These are phyloP conservation scores for Salvia hispanica DNA, from an alignment of 257 asterid genomes.

Conservation along the genomic window DNA sequence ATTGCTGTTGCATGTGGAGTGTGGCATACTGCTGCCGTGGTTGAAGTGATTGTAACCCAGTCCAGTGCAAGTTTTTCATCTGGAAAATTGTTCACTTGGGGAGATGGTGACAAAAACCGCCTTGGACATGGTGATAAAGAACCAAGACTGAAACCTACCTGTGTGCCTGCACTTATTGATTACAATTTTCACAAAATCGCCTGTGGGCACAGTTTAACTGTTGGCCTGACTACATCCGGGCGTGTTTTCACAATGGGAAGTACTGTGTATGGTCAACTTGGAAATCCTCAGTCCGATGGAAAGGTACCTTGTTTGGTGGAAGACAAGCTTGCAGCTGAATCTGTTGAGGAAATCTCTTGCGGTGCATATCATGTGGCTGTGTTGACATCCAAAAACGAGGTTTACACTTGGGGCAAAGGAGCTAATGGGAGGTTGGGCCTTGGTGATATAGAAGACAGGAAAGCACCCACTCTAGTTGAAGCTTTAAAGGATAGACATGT, in stretches of 20 bases:
- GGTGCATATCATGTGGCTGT: constrained; percentile 89
- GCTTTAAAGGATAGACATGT: constrained; percentile 82
- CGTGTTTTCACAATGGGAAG: constrained; percentile 89
- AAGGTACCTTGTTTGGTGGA: constrained; percentile 75
- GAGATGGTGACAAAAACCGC: constrained; percentile 91
- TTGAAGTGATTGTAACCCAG: constrained; percentile 83
- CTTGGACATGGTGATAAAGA: constrained; percentile 96
- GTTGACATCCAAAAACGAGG: constrained; percentile 80
- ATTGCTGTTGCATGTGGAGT: constrained; percentile 93
- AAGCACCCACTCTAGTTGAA: constrained; percentile 74
- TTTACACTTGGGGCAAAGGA: constrained; percentile 94
- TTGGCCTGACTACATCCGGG: constrained; percentile 78
- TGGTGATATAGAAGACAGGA: constrained; percentile 88
- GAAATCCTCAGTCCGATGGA: constrained; percentile 79
- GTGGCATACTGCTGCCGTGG: constrained; percentile 97
- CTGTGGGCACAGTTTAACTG: constrained; percentile 90
- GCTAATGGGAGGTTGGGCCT: constrained; percentile 96
- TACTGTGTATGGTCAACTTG: constrained; percentile 89
- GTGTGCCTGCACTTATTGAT: constrained; percentile 91
- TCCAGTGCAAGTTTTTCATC: constrained; percentile 78
- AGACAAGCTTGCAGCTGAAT: constrained; percentile 69
- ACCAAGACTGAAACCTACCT: constrained; percentile 81
- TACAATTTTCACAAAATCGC: constrained; percentile 75
- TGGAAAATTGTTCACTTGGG: constrained; percentile 94
- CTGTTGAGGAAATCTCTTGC: constrained; percentile 72